Conservation (phyloP, 768 basidiomycete genomes). For the Pluteus cervinus region DNA sequence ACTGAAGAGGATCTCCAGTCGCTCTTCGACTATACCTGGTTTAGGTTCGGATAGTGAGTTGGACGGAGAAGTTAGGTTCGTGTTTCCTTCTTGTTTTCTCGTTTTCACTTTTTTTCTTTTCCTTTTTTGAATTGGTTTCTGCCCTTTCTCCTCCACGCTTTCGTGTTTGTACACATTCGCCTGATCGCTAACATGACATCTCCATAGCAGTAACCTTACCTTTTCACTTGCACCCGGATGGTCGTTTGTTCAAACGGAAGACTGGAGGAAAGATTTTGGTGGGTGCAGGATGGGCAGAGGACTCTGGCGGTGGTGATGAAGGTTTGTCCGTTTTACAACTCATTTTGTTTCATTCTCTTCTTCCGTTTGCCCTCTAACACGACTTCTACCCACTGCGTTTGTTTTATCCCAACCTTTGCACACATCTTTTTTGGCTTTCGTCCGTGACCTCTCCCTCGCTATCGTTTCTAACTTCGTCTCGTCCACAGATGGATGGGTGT, state of each 20-base stretch:
- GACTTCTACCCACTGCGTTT: too few relatives aligned
- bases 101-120: constrained; percentile 1
- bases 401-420: too few relatives aligned
- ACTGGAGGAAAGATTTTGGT: constrained; percentile 65
- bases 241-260: constrained; percentile 70
- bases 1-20: too few relatives aligned
- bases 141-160: constrained; percentile 4
- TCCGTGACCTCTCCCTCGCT: too few relatives aligned
- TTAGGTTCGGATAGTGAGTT: constrained; percentile 32
- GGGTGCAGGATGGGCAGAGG: constrained; percentile 51
- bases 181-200: too few relatives aligned
- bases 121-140: constrained; percentile 1
- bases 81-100: constrained; percentile 10
- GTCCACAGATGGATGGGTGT: constrained; percentile 79
- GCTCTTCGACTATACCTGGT: too few relatives aligned
- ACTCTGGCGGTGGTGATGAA: constrained; percentile 23
- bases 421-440: too few relatives aligned
- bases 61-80: constrained; percentile 60
- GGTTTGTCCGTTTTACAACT: too few relatives aligned
- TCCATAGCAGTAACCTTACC: constrained; percentile 70
- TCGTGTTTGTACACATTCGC: constrained; percentile 8
- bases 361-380: too few relatives aligned
- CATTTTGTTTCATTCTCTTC: too few relatives aligned
- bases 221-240: constrained; percentile 73
- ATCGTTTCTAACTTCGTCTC: too few relatives aligned